Base-by-base conservation (phyloP, 345 rosid species). In the Garcia nutans region DNA sequence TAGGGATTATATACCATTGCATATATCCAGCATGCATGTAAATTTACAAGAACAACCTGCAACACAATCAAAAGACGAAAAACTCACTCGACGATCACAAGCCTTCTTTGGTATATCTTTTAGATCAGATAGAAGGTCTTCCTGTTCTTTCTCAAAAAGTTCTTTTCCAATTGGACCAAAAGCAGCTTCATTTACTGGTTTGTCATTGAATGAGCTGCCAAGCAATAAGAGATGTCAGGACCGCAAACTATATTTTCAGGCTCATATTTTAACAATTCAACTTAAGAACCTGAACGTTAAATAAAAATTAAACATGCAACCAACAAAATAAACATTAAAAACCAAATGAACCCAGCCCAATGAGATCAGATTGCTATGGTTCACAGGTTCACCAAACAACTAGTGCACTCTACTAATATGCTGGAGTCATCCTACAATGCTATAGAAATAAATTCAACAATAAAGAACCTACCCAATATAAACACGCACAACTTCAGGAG, bases 91-190 rank as follows among this genome's bases (percentile, higher is more conserved):
- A 45, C 97, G 97, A 89, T 93, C 97, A 71, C 99, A 96, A 79
- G 98, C 99, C 84, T 93, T 96, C 87, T 93, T 96, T 1, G 99
- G 98, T 63, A 93, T 89, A 77, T 93, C 93, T 85, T 91, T 93
- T 42, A 96, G 83, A 83, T 96, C 97, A 49, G 93, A 69, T 47
- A 96, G 89, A 75, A 96, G 97, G 84, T 92, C 92, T 3, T 91
- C 93, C 81, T 96, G 99, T 86, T 96, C 99, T 87, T 82, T 96
- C 80, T 96, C 97, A 67, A 92, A 93, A 73, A 96, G 88, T 70
- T 96, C 99, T 81, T 84, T 93, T 68, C 99, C 99, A 69, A 89
- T 77, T 17, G 98, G 98, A 77, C 99, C 98, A 70, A 86, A 83
- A 10, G 84, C 85, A 75, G 80, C 86, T 76, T 93, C 95, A 60